These are phyloP conservation scores for Oryza meyeriana DNA, from an alignment of 176 grass and related monocot genomes.

Conservation along the genomic window DNA sequence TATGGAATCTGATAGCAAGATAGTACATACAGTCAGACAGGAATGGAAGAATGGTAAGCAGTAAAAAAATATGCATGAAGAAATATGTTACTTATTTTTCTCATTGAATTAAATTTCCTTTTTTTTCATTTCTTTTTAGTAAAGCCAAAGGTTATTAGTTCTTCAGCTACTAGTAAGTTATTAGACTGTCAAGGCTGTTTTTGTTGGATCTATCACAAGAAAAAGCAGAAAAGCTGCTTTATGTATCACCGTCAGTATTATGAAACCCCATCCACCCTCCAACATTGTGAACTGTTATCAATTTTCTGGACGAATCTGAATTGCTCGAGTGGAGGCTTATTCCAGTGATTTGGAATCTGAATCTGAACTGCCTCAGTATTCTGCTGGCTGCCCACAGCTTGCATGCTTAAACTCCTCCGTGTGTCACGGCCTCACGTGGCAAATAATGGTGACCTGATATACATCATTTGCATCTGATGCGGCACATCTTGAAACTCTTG, in stretches of 20 bases:
- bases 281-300: neutral
- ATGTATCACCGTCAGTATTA: neutral
- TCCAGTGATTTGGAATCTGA: neutral
- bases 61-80: neutral
- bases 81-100: neutral
- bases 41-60: neutral
- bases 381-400: neutral
- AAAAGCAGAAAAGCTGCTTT: neutral
- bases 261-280: neutral
- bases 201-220: neutral
- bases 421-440: neutral
- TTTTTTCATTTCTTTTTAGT: neutral
- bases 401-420: neutral
- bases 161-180: too few species aligned
- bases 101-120: neutral
- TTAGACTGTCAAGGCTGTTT: neutral
- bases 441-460: neutral
- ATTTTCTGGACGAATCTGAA: neutral
- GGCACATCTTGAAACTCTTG: too few species aligned
- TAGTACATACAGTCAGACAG: neutral
- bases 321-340: too few species aligned
- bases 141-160: neutral
- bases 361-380: neutral
- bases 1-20: neutral
- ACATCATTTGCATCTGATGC: neutral